These are phyloP conservation scores for Dryas octopetala DNA, from an alignment of 306 rosid genomes.

Conservation along the genomic window DNA sequence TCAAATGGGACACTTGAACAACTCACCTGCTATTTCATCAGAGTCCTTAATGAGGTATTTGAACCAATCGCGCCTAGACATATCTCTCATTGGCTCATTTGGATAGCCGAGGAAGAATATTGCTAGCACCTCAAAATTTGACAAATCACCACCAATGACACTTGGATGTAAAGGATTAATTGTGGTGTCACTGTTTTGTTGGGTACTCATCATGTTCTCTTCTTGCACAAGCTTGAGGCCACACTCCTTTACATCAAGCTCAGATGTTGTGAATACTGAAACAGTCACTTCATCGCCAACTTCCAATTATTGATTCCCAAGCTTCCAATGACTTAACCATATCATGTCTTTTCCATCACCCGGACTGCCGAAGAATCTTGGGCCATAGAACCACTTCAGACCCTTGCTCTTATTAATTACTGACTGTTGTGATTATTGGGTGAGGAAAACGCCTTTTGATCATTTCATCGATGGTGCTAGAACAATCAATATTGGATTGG, in stretches of 20 bases:
- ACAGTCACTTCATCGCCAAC: not conserved
- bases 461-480: too few species aligned
- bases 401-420: not conserved
- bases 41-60: too few species aligned
- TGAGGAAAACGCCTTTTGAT: not conserved
- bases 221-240: not conserved
- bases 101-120: not conserved
- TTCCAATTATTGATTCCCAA: not conserved
- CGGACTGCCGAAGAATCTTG: not conserved
- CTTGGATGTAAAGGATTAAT: not conserved
- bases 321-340: not conserved
- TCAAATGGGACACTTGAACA: too few species aligned
- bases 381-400: not conserved
- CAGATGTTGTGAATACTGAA: not conserved
- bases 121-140: not conserved
- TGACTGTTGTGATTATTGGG: not conserved
- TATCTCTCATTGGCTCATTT: too few species aligned
- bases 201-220: not conserved
- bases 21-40: too few species aligned
- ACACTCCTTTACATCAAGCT: not conserved
- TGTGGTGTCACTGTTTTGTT: not conserved
- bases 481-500: too few species aligned
- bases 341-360: not conserved
- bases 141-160: not conserved
- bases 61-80: too few species aligned